Evolutionary conservation across 306 rosid species (phyloP), one percentile per base, ranked within the genome.

Genomic region (Trifolium repens): DNA sequence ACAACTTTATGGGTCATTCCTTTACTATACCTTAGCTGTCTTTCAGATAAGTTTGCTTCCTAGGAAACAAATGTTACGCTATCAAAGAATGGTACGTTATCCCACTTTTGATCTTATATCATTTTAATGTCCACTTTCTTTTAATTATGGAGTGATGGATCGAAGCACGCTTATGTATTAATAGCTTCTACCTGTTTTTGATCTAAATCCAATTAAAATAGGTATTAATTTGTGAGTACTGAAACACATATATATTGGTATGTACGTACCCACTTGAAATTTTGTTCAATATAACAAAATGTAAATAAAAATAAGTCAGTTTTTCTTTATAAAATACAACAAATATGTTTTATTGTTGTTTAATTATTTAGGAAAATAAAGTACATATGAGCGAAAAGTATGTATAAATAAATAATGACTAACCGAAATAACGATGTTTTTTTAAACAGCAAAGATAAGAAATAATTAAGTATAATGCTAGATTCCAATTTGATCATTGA

Each of bases 1-100:
- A 78, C 42, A 60, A 5, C 62, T 58, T 86, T 72, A 82, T 85
- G 89, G 88, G 83, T 68, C 67, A 22, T 39, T 39, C 78, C 82
- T 85, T 85, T 73, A 84, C 87, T 80, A 53, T 80, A 53, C 27
- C 80, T 82, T 39, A 81, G 89, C 88, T 90, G 91, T 87, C 68
- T 86, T 80, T 79, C 52, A 85, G 84, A 80, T 84, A 80, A 87
- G 84, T 81, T 78, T 35, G 73, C 88, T 76, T 93, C 93, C 89
- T 75, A 79, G 93, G 96, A 86, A 91, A 89, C 96, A 88, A 77
- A 79, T 75, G 14, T 78, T 81, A 66, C 55, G 54, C 62, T 52
- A 72, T 68, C 71, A 79, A 14, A 4, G 8, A 73, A 19, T 69
- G 75, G 50, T 64, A 50, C 78, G 8, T 65, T 82, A 40, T 55